A percentile compares a stretch with the other conserved stretches of the same genome.
phyloP scores from a whole-genome alignment of 352 stramenopile species.

The Lagenidium sp. region DNA sequence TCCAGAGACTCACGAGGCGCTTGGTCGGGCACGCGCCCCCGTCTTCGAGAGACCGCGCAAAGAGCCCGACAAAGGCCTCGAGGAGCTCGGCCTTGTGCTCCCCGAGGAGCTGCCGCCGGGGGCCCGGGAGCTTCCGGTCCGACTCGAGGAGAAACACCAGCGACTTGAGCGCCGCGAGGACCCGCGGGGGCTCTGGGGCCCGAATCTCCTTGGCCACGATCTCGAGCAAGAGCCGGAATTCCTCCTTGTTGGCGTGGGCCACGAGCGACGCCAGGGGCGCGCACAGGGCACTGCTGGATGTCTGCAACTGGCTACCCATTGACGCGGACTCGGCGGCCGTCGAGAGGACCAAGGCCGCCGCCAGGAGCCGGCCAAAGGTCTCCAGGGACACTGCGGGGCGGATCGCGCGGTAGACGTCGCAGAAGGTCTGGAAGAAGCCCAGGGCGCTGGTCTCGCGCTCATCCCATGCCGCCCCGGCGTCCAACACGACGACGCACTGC shows the following conservation, averaged over 20 bases:
- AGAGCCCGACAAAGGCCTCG: conserved; percentile 31
- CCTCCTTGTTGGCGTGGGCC: conserved; percentile 51
- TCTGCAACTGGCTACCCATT: not conserved
- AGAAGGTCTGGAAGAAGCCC: conserved; percentile 43
- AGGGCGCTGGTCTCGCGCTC: not conserved
- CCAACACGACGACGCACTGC: conserved; percentile 10
- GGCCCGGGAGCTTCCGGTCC: conserved; percentile 46
- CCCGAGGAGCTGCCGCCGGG: conserved; percentile 37
- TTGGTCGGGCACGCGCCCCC: too few species aligned
- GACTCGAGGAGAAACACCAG: conserved; percentile 43
- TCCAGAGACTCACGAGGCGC: conserved; percentile 27
- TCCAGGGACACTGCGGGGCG: conserved; percentile 32
- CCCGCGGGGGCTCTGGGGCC: conserved; percentile 22
- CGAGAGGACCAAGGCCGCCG: conserved; percentile 27
- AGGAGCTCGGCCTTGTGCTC: conserved; percentile 44
- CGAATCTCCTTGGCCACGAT: conserved; percentile 49
- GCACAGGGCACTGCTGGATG: not conserved
- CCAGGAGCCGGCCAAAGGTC: conserved; percentile 57
- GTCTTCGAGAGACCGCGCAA: conserved; percentile 22
- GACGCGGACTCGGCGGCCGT: too few species aligned
- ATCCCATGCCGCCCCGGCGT: not conserved
- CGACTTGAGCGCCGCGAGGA: conserved; percentile 41
- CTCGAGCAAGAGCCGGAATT: conserved; percentile 53
- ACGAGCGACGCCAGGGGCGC: conserved; percentile 18
- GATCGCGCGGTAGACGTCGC: conserved; percentile 37